Percentiles rank a stretch among this genome's conserved stretches.
Evolutionary conservation across 768 basidiomycete genomes (phyloP).

Genomic region (Suillus bovinus): DNA sequence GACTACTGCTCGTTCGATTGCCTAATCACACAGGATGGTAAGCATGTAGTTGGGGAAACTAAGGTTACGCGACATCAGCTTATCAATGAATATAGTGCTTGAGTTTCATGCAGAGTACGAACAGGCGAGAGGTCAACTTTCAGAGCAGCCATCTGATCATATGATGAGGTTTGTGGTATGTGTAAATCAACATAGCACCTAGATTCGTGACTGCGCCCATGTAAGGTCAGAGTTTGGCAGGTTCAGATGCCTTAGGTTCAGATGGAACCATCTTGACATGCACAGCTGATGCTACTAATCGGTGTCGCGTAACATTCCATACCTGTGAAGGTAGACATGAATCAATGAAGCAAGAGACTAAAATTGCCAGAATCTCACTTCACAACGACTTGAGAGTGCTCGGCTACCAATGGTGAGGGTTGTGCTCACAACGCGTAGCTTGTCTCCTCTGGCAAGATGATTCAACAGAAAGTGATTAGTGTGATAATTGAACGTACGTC

Average conservation of each 20-base stretch:
- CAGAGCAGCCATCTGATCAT: neutral
- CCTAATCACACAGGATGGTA: no score
- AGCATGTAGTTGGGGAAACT: neutral
- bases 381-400: constrained; percentile 48
- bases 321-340: constrained; percentile 37
- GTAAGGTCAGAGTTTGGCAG: constrained; percentile 23
- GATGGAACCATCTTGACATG: constrained; percentile 59
- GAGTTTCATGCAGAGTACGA: neutral
- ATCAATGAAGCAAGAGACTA: neutral
- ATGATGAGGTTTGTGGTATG: neutral
- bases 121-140: neutral
- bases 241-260: neutral
- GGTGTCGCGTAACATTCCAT: constrained; percentile 54
- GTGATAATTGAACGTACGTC: constrained; percentile 29
- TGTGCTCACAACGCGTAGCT: constrained; percentile 51
- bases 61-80: neutral
- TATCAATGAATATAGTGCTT: neutral
- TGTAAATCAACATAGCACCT: neutral
- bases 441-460: constrained; percentile 34
- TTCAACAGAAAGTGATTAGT: neutral
- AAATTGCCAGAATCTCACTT: constrained; percentile 33
- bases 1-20: no score
- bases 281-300: constrained; percentile 54
- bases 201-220: neutral
- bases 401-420: constrained; percentile 51